Evolutionary conservation across 148 eudicot species (phyloP), one percentile per base, ranked within the genome.

Genomic region (Oxyria digyna): DNA sequence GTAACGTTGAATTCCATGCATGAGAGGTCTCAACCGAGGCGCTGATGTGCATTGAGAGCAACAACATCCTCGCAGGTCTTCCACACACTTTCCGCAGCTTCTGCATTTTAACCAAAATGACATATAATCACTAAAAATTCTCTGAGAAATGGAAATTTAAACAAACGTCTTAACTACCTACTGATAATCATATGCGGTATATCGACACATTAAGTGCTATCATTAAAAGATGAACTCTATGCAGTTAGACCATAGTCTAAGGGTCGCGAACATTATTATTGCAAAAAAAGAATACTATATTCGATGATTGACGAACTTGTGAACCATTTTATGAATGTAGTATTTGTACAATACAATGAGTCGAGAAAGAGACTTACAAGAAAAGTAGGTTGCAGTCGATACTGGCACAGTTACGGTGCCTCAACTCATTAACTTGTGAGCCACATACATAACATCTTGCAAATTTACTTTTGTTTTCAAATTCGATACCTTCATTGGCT

Each of bases 321-420:
- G n/a, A n/a, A n/a, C n/a, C n/a, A n/a, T n/a, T n/a, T n/a, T n/a
- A n/a, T n/a, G n/a, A n/a, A n/a, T n/a, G n/a, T n/a, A n/a, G n/a
- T n/a, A n/a, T n/a, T n/a, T n/a, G n/a, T n/a, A n/a, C 4, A 7
- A 1, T 6, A 31, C 72, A 62, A 26, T 35, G 42, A 26, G 29
- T 4, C 21, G 20, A 41, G 59, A 69, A 42, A 67, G 43, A 45
- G 29, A 81, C 98, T 94, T 80, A 94, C 98, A 94, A 73, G 85
- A 85, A 87, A 75, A 94, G 97, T 48, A 88, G 82, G 75, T 94
- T 94, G 91, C 98, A 94, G 79, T 94, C 98, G 17, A 94, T 71
- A 82, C 90, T 94, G 63, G 98, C 96, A 75, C 98, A 94, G 68
- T 94, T 94, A 5, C 97, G 88, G 74, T 94, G 98, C 75, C 96